Percentiles rank a stretch among this genome's conserved stretches.
These are phyloP conservation scores for Diaporthe nobilis DNA, from an alignment of 2,329 filamentous ascomycete species.

Conservation along the genomic window DNA sequence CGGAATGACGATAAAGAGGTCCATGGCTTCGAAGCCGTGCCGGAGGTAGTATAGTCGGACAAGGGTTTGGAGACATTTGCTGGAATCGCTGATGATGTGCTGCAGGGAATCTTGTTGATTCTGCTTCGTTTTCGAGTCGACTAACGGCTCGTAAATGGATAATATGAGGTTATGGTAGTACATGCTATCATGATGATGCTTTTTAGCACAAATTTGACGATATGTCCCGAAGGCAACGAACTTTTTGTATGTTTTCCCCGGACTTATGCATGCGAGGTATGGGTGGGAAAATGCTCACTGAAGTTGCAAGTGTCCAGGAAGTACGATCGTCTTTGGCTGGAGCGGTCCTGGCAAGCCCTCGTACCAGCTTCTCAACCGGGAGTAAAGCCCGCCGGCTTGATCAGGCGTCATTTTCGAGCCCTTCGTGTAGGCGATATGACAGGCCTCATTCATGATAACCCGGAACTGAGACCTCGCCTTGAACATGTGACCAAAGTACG, in stretches of 20 bases:
- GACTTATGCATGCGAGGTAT: background rate
- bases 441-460: constrained; percentile 2
- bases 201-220: background rate
- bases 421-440: background rate
- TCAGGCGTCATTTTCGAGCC: background rate
- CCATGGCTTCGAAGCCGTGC: constrained; percentile 49
- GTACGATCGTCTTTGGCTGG: background rate
- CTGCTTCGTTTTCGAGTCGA: background rate
- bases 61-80: constrained; percentile 46
- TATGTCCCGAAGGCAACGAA: no score
- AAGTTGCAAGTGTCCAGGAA: background rate
- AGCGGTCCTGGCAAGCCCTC: background rate
- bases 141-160: constrained; percentile 46
- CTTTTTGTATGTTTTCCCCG: no score
- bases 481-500: background rate
- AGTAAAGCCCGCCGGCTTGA: background rate
- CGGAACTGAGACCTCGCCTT: background rate
- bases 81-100: constrained; percentile 45
- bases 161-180: constrained; percentile 6
- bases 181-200: background rate
- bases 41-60: constrained; percentile 51
- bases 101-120: constrained; percentile 19
- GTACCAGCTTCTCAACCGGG: background rate
- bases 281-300: background rate
- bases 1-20: constrained; percentile 49